Evolutionary conservation across 768 basidiomycete species (phyloP), one percentile per base, ranked within the genome.

Genomic region (Sporobolomyces phaffii): DNA sequence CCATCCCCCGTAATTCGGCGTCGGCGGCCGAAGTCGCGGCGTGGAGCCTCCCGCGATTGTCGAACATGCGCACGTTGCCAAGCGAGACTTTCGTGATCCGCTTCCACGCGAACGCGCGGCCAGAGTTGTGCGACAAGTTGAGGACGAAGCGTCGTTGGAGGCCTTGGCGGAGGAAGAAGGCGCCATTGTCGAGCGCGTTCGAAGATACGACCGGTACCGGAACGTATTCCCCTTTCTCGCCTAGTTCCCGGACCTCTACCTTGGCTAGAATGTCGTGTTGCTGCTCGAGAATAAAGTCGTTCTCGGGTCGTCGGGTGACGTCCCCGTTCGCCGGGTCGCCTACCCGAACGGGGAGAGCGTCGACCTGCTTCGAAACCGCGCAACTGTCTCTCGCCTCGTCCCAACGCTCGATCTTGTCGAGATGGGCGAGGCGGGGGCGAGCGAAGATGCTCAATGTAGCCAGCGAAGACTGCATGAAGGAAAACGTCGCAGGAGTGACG

Each of bases 361-460:
- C 34, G 28, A 33, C 31, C 36, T 60, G n/a, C 58, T 72, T 68
- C 18, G 62, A 64, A 20, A 50, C 38, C 38, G 48, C 44, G 13
- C 84, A 84, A 52, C 87, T 84, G 70, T 97, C 92, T 38, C 91
- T 85, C 81, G 89, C 82, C 75, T 92, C 89, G 75, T 97, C 94
- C 92, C 91, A 96, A 62, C 88, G 84, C 74, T 92, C 91, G 78
- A 97, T 80, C 9, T 91, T 84, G 68, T 90, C 88, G 72, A 98
- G 77, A 77, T 94, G 98, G 20, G 86, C 87, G 18, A 90, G 84
- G 54, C 84, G 85, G 65, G 87, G 81, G 10, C 86, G 82, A 18
- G 89, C 94, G 72, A 93, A 97, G 77, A 98, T 88, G 74, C 96
- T 90, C 74, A 99, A 83, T 2, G 87, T 87, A 3, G 87, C 89